Percentiles rank a stretch among this genome's conserved stretches.
Evolutionary conservation across 345 rosid genomes (phyloP).

Genomic region (Eucalyptus shirleyi): DNA sequence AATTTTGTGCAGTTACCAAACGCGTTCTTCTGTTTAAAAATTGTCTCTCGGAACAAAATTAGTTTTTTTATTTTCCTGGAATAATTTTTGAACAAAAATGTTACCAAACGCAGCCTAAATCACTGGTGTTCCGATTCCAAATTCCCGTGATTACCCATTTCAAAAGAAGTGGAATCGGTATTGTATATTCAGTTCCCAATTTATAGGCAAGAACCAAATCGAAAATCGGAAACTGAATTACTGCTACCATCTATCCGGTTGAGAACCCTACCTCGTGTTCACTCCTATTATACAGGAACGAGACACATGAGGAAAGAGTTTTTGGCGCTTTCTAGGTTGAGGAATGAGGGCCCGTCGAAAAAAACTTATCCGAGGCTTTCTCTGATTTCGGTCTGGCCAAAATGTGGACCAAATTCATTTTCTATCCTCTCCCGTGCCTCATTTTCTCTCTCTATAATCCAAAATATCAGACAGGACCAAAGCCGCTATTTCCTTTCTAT

Average conservation of each 20-base stretch:
- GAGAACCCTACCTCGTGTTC: background rate
- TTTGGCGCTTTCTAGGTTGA: background rate
- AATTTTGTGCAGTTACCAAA: no score
- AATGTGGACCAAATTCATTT: slow-evolving; percentile 14
- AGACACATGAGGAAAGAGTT: background rate
- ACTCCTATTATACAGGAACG: background rate
- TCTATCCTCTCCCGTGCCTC: background rate
- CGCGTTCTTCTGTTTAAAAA: no score
- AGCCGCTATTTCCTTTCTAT: background rate
- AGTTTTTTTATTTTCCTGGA: no score
- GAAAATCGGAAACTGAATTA: no score
- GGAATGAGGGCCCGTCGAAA: background rate
- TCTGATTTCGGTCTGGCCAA: background rate
- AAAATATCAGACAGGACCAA: background rate
- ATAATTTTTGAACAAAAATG: no score
- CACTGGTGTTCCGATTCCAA: fast-evolving
- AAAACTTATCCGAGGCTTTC: background rate
- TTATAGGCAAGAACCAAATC: no score
- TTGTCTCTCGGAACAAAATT: no score
- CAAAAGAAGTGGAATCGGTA: no score
- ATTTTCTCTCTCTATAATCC: background rate
- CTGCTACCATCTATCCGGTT: no score
- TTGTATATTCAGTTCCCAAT: no score
- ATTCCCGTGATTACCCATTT: no score
- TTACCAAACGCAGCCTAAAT: no score